Evolutionary conservation across 2,329 filamentous ascomycete species (phyloP), one percentile per base, ranked within the genome.

Genomic region (Dactylellina parvicollis): DNA sequence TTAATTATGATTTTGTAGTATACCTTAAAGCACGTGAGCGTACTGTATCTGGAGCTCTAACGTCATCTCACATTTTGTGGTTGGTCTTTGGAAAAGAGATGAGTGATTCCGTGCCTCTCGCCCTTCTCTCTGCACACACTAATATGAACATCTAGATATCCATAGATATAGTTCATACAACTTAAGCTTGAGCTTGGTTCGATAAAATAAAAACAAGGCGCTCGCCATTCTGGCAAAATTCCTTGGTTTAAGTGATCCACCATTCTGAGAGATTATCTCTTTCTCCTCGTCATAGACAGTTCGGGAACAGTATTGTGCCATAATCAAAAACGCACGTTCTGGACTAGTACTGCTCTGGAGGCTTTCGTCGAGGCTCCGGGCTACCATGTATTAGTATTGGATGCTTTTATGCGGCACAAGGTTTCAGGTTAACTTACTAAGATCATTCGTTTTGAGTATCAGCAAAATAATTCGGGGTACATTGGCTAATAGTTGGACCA

Each of bases 361-460:
- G 79, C 90, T 93, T 83, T 99, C 95, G 80, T 99, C 95, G 16
- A 99, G 86, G 77, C 90, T 95, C 75, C 95, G 88, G 14, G 95
- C 69, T 73, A 36, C 10, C 1, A 18, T 36, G 4, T 10, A 5
- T 49, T 22, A 34, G 18, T 32, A 9, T n/a, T 55, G 28, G 56
- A 26, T 28, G 59, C 26, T 2, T 18, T 2, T 2, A 34, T 16
- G 32, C 20, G 84, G 8, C 2, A 10, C 8, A 28, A 7, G 5
- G n/a, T n/a, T n/a, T n/a, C n/a, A n/a, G n/a, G n/a, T n/a, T 50
- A 28, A 26, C 69, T 49, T 66, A 73, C 69, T 99, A 38, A 99
- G 83, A 81, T 99, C 95, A 80, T 99, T 99, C 1, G 95, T 99
- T 83, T 99, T 99, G 75, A 99, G 85, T 76, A 99, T 98, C 26